A percentile compares a stretch with the other conserved stretches of the same genome.
Evolutionary conservation across 208 protist species (phyloP).

Genomic region (Leptomonas pyrrhocoris): DNA sequence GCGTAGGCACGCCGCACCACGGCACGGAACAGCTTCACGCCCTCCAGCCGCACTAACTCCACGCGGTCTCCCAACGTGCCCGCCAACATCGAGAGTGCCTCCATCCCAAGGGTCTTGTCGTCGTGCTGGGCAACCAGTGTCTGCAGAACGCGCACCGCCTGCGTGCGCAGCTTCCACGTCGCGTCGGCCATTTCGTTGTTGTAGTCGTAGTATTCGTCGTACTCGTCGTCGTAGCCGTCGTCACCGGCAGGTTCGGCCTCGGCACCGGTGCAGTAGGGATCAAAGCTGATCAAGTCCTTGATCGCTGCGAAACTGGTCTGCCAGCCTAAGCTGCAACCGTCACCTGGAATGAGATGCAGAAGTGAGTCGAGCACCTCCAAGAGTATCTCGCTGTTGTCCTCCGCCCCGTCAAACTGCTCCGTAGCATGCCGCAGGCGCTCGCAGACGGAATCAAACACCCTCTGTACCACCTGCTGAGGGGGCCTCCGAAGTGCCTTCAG

Average conservation of each 20-base stretch:
- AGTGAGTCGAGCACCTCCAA: slow-evolving; percentile 31
- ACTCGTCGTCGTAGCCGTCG: slow-evolving; percentile 32
- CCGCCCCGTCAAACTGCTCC: slow-evolving; percentile 27
- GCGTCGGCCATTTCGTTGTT: slow-evolving; percentile 41
- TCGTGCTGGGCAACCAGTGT: slow-evolving; percentile 40
- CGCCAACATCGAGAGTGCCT: slow-evolving; percentile 24
- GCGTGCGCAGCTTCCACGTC: slow-evolving; percentile 63
- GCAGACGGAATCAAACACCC: slow-evolving; percentile 26
- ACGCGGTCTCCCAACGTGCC: slow-evolving; percentile 39
- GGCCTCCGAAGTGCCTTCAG: slow-evolving; percentile 26
- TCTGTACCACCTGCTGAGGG: slow-evolving; percentile 15
- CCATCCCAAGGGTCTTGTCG: slow-evolving; percentile 23
- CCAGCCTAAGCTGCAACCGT: slow-evolving; percentile 8
- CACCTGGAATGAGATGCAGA: slow-evolving; percentile 8
- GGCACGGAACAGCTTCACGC: slow-evolving; percentile 39
- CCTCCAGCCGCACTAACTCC: slow-evolving; percentile 57
- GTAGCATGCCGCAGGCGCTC: slow-evolving; percentile 13
- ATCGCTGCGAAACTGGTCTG: slow-evolving; percentile 32
- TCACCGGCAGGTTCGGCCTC: slow-evolving; percentile 7
- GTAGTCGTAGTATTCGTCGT: slow-evolving; percentile 47
- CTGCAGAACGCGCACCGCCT: slow-evolving; percentile 39
- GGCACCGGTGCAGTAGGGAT: slow-evolving; percentile 38
- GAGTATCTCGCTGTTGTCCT: slow-evolving; percentile 31
- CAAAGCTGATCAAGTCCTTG: slow-evolving; percentile 41
- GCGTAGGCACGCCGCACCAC: slow-evolving; percentile 26